Conservation (phyloP, 345 rosid genomes). For the Pistacia integerrima region DNA sequence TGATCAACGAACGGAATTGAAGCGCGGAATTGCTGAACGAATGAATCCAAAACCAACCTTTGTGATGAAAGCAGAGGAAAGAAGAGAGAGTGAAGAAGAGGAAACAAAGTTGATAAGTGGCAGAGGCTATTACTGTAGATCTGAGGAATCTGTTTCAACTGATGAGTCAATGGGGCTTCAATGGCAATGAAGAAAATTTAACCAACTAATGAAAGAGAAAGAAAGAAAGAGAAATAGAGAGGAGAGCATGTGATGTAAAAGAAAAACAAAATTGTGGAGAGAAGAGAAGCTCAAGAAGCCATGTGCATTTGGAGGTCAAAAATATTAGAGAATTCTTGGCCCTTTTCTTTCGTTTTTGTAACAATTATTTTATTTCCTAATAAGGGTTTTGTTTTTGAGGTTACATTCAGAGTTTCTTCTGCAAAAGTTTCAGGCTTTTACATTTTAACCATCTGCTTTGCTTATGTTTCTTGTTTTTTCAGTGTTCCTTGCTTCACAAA, state of each 20-base stretch:
- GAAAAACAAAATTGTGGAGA: conserved; percentile 31
- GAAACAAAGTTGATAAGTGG: conserved; percentile 18
- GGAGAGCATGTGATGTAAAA: conserved; percentile 52
- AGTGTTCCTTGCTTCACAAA: background rate
- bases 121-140: conserved; percentile 46
- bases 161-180: conserved; percentile 45
- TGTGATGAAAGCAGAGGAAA: conserved; percentile 14
- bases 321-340: conserved; percentile 47
- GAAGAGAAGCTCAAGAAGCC: conserved; percentile 48
- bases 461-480: background rate
- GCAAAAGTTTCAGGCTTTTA: background rate
- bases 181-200: conserved; percentile 31
- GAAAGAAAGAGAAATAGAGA: conserved; percentile 23
- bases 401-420: conserved; percentile 26
- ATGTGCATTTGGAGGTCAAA: conserved; percentile 71
- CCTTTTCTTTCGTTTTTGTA: conserved; percentile 19
- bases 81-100: conserved; percentile 21
- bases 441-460: background rate
- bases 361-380: background rate
- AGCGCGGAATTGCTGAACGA: conserved; percentile 1
- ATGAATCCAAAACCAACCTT: conserved; percentile 11
- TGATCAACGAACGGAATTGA: background rate
- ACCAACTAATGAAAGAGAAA: conserved; percentile 19
- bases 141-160: conserved; percentile 39
- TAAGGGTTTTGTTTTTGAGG: conserved; percentile 18